These are phyloP conservation scores for Moniliella sp. DNA, from an alignment of 1,284 basidiomycete genomes.

Conservation along the genomic window DNA sequence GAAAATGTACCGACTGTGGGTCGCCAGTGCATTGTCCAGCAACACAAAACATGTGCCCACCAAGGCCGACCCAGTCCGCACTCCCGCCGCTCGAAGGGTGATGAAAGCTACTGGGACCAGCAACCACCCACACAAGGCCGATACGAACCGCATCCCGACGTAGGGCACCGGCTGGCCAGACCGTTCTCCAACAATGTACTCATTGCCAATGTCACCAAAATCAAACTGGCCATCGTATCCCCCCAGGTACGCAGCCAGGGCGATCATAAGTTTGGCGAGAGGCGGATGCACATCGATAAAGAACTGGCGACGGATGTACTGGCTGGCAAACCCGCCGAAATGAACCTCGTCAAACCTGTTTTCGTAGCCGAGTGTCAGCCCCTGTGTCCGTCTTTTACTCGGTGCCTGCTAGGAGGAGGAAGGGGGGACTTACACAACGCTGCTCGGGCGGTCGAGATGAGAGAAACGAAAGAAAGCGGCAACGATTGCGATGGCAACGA, in stretches of 20 bases:
- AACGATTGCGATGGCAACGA: too few relatives aligned
- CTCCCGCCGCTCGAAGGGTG: slow-evolving; percentile 72
- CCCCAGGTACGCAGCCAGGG: slow-evolving; percentile 60
- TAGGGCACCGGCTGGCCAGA: slow-evolving; percentile 68
- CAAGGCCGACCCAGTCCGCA: slow-evolving; percentile 61
- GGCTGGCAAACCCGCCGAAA: slow-evolving; percentile 45
- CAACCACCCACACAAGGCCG: slow-evolving; percentile 66
- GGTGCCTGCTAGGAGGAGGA: too few relatives aligned
- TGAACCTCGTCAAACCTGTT: slow-evolving; percentile 29
- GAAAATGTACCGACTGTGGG: slow-evolving; percentile 85
- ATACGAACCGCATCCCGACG: slow-evolving; percentile 79
- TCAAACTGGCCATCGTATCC: slow-evolving; percentile 88
- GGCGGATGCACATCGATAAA: slow-evolving; percentile 88
- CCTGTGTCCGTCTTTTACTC: too few relatives aligned
- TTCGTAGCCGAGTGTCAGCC: slow-evolving; percentile 1
- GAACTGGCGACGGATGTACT: slow-evolving; percentile 67
- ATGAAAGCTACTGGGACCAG: slow-evolving; percentile 71
- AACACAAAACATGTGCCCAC: slow-evolving; percentile 71
- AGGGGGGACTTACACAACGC: too few relatives aligned
- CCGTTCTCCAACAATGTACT: slow-evolving; percentile 23
- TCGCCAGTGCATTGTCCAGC: slow-evolving; percentile 86
- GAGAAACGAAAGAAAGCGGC: too few relatives aligned
- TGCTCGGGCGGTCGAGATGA: too few relatives aligned
- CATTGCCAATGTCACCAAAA: slow-evolving; percentile 70
- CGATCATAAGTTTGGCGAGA: slow-evolving; percentile 80